These are phyloP conservation scores for Cladophialophora yegresii DNA, from an alignment of 2,329 filamentous ascomycete species.

Conservation along the genomic window DNA sequence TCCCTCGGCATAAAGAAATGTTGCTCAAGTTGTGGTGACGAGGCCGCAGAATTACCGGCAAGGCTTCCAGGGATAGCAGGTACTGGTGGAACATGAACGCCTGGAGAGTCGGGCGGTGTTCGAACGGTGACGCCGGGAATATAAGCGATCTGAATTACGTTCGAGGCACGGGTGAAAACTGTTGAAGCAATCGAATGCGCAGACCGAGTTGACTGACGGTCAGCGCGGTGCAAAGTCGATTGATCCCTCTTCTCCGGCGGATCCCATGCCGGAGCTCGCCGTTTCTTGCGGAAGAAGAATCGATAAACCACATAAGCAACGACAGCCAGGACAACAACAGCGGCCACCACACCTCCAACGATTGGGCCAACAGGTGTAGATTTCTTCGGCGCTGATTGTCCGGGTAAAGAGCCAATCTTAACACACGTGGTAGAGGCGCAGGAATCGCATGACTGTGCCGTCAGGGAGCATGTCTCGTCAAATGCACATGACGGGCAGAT, in stretches of 20 bases:
- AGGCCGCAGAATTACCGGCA: conserved; percentile 57
- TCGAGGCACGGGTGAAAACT: conserved; percentile 91
- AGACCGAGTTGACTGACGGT: conserved; percentile 78
- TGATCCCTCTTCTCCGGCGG: conserved; percentile 60
- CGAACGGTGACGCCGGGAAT: conserved; percentile 96
- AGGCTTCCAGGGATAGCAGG: conserved; percentile 75
- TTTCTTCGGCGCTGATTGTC: conserved; percentile 40
- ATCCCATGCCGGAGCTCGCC: conserved; percentile 60
- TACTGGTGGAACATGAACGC: conserved; percentile 82
- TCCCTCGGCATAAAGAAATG: conserved; percentile 93
- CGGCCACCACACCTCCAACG: conserved; percentile 86
- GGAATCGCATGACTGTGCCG: conserved; percentile 59
- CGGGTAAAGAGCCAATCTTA: conserved; percentile 44
- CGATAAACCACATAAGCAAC: conserved; percentile 81
- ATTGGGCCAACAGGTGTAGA: conserved; percentile 68
- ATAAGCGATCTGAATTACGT: conserved; percentile 99
- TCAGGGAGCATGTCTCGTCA: conserved; percentile 61
- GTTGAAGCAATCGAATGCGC: conserved; percentile 88
- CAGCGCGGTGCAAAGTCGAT: conserved; percentile 57
- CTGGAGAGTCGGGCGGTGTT: conserved; percentile 78
- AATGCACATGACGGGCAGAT: conserved; percentile 61
- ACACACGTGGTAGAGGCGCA: conserved; percentile 64
- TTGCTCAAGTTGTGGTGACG: conserved; percentile 60
- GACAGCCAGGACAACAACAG: conserved; percentile 71
- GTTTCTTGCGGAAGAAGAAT: conserved; percentile 74